A percentile compares a stretch with the other conserved stretches of the same genome.
These are phyloP conservation scores for Trichoderma citrinoviride DNA, from an alignment of 2,329 filamentous ascomycete genomes.

Conservation along the genomic window DNA sequence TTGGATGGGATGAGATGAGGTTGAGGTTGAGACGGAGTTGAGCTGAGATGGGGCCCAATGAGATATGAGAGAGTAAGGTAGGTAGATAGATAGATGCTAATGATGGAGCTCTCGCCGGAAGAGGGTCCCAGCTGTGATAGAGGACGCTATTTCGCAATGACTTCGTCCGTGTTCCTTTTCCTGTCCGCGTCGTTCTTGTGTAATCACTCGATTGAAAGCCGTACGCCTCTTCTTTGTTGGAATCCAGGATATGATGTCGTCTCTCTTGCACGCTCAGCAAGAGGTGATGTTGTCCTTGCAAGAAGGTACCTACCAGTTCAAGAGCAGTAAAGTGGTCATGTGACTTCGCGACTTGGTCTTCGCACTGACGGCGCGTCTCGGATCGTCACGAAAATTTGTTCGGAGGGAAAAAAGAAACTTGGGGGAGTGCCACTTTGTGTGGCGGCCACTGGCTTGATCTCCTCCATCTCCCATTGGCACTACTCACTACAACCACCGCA, in stretches of 20 bases:
- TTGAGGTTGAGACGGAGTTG: not conserved
- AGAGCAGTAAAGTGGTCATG: conserved; percentile 22
- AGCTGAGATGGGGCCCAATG: not conserved
- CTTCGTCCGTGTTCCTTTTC: not conserved
- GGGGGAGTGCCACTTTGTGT: not conserved
- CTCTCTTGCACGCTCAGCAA: not conserved
- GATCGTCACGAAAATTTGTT: conserved; percentile 11
- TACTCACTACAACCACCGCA: no score
- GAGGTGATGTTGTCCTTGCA: conserved; percentile 9
- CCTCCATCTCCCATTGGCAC: not conserved
- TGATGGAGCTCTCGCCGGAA: conserved; percentile 17
- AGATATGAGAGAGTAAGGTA: not conserved
- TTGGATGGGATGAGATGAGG: not conserved
- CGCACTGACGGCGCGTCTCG: conserved; percentile 18
- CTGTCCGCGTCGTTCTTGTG: not conserved
- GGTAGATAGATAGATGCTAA: no score
- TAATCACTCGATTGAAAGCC: no score
- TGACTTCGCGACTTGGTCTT: conserved; percentile 23
- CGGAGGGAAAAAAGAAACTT: not conserved
- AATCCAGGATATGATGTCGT: not conserved
- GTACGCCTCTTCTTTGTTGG: not conserved
- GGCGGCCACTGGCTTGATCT: conserved; percentile 13
- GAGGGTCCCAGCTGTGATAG: conserved; percentile 4
- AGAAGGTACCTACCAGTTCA: not conserved
- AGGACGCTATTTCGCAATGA: not conserved